phyloP scores from a whole-genome alignment of 106 monocot genomes.

The Cymbidium sinense region DNA sequence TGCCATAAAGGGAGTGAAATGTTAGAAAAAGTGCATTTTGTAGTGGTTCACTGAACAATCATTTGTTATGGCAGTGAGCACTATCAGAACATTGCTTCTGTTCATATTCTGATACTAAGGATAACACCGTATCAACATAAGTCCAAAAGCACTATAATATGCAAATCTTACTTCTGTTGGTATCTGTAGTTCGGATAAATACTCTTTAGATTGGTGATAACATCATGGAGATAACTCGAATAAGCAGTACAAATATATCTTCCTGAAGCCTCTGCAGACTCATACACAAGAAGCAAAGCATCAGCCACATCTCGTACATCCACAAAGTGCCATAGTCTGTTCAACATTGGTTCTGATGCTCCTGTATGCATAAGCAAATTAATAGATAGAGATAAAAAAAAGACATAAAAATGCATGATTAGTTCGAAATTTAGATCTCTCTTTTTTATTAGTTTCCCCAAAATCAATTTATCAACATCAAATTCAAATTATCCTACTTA shows the following conservation, averaged over 20 bases:
- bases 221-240: slow-evolving; percentile 14
- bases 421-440: background rate
- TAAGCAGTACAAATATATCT: slow-evolving; percentile 38
- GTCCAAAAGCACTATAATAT: background rate
- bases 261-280: slow-evolving; percentile 58
- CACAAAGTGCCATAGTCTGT: slow-evolving; percentile 18
- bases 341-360: slow-evolving; percentile 11
- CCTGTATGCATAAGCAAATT: slow-evolving; percentile 1
- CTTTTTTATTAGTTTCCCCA: background rate
- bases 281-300: slow-evolving; percentile 53
- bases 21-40: background rate
- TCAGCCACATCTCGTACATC: slow-evolving; percentile 78
- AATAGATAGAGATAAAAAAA: background rate
- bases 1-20: background rate
- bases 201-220: slow-evolving; percentile 39
- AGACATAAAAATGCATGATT: background rate
- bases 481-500: background rate
- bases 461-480: background rate
- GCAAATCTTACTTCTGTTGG: slow-evolving; percentile 32
- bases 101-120: background rate
- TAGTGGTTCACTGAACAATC: background rate
- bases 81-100: background rate
- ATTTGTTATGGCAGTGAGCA: background rate
- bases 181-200: slow-evolving; percentile 53
- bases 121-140: background rate